Conservation (phyloP, 116 monocot species). For the Posidonia oceanica region DNA sequence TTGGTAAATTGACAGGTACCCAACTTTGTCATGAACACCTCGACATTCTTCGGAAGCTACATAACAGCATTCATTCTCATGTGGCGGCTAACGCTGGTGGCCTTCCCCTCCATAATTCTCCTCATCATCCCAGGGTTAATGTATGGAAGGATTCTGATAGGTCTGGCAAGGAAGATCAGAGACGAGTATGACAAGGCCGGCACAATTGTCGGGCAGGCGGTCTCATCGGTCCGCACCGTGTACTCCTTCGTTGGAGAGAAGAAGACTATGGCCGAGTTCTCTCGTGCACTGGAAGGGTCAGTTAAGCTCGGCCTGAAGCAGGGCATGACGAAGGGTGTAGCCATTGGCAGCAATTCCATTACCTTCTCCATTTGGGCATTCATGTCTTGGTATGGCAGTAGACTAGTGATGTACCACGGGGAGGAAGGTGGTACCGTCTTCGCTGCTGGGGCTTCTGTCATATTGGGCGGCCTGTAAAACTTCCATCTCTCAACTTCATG, state of each 20-base stretch:
- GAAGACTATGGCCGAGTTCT: constrained; percentile 39
- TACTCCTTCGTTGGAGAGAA: constrained; percentile 64
- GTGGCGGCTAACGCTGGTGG: constrained; percentile 56
- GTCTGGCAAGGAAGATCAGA: constrained; percentile 31
- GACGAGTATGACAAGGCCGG: constrained; percentile 59
- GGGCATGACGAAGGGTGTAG: constrained; percentile 66
- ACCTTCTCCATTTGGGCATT: constrained; percentile 76
- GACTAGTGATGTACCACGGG: constrained; percentile 66
- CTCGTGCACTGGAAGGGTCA: constrained; percentile 45
- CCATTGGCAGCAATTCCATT: constrained; percentile 67
- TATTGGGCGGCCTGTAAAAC: constrained; percentile 57
- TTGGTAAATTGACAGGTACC: constrained; percentile 32
- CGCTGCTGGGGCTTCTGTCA: constrained; percentile 35
- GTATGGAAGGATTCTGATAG: constrained; percentile 55
- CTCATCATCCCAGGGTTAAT: constrained; percentile 67
- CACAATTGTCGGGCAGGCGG: constrained; percentile 47
- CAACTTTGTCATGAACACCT: constrained; percentile 58
- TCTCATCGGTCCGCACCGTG: constrained; percentile 67
- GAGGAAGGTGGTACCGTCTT: constrained; percentile 58
- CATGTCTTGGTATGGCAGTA: constrained; percentile 65
- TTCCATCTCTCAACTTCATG: neutral
- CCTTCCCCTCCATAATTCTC: constrained; percentile 42
- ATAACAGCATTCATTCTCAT: constrained; percentile 36
- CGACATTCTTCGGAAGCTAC: constrained; percentile 47
- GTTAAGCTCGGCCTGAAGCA: constrained; percentile 53